Evolutionary conservation across 1,284 basidiomycete species (phyloP), one percentile per base, ranked within the genome.

Genomic region (Tranzscheliella williamsii): DNA sequence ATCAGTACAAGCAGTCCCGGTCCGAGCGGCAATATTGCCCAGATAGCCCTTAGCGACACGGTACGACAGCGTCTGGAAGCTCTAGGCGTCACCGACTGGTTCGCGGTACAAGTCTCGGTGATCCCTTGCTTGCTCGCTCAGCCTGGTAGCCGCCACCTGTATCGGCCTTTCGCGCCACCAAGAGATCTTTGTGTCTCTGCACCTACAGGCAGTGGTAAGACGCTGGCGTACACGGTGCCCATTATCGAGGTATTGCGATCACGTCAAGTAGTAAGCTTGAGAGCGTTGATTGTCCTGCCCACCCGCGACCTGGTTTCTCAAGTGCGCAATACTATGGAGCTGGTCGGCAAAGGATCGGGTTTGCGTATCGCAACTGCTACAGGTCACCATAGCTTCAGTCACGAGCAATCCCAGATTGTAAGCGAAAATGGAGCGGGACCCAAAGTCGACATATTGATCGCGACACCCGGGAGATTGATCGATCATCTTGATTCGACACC

Each of bases 181-280:
- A 83, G 83, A 31, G 95, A 99, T 78, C 83, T 93, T 8, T 94
- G 93, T 69, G 89, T 95, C n/a, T 95, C 91, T 5, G 95, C 95
- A 1, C 95, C 95, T 0, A 98, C 94, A 0, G 94, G 94, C 24
- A 93, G 90, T 66, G 94, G 94, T 0, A 98, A 98, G 80, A 98
- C 94, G 0, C 82, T 98, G 17, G 90, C 91, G 12, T 98, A 98
- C 79, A 87, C 88, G 4, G 80, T 97, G 16, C 94, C 94, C 2
- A 89, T 97, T 42, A 82, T 96, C 22, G 90, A 97, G 82, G 39
- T 47, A 16, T 35, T 46, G 42, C 38, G 53, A 4, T 37, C 46
- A 27, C 41, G 42, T 5, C 42, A 46, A n/a, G 37, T 73, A 4
- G 51, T 53, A 5, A 85, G 90, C 23, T 79, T 98, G 12, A 84